phyloP scores from a whole-genome alignment of 352 stramenopile genomes.

The Phytophthora pisi region DNA sequence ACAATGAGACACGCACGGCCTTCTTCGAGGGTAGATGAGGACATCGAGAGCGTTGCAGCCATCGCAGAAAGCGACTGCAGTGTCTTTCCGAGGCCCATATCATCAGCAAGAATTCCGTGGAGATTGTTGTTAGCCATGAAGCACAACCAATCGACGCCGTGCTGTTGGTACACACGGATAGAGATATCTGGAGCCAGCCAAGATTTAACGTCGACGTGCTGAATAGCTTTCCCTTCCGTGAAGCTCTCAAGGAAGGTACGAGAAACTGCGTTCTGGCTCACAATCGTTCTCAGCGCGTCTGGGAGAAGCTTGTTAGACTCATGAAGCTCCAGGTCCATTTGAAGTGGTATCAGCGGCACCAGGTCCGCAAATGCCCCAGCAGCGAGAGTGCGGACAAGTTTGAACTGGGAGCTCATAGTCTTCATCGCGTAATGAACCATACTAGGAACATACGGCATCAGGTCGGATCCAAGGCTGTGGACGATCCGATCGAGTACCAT shows the following conservation, averaged over 20 bases:
- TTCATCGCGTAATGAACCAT: slow-evolving; percentile 76
- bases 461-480: slow-evolving; percentile 26
- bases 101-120: slow-evolving; percentile 83
- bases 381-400: slow-evolving; percentile 50
- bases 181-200: slow-evolving; percentile 38
- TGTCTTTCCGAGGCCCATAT: slow-evolving; percentile 96
- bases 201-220: slow-evolving; percentile 35
- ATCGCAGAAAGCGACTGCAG: slow-evolving; percentile 93
- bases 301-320: slow-evolving; percentile 9
- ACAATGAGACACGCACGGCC: slow-evolving; percentile 78
- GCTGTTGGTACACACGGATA: slow-evolving; percentile 78
- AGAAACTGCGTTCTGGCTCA: slow-evolving; percentile 59
- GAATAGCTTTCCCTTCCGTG: slow-evolving; percentile 60
- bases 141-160: slow-evolving; percentile 77
- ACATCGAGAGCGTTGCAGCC: slow-evolving; percentile 53
- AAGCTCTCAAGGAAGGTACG: slow-evolving; percentile 74
- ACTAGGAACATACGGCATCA: slow-evolving; percentile 70
- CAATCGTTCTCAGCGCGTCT: slow-evolving; percentile 33
- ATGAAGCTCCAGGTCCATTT: slow-evolving; percentile 66
- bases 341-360: slow-evolving; percentile 69
- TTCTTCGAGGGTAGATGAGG: neutral
- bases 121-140: slow-evolving; percentile 79
- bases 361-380: slow-evolving; percentile 74
- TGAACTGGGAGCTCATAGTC: slow-evolving; percentile 56
- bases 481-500: slow-evolving; percentile 69